Percentiles rank a stretch among this genome's conserved stretches.
Conservation (phyloP, 164 flowering plant species). For the Vitis amurensis region DNA sequence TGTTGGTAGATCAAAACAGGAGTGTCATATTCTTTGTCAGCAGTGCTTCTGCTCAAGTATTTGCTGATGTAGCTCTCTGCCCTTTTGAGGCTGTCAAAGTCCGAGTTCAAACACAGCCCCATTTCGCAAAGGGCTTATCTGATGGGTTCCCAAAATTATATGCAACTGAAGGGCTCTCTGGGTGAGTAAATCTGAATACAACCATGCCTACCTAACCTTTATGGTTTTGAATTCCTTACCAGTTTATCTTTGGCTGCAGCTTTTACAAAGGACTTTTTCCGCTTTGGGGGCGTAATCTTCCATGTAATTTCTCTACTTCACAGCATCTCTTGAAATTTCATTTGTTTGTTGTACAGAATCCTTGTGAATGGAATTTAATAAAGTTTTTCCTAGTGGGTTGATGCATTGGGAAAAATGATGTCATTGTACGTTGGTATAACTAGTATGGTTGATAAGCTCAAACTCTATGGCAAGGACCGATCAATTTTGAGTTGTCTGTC, state of each 20-base stretch:
- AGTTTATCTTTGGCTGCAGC: conserved; percentile 43
- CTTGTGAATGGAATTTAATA: too few relatives aligned
- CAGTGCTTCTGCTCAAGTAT: conserved; percentile 87
- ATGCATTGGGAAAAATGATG: too few relatives aligned
- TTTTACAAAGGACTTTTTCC: conserved; percentile 42
- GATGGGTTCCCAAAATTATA: conserved; percentile 91
- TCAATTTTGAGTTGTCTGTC: too few relatives aligned
- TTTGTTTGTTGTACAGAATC: not conserved
- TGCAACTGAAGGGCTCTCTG: conserved; percentile 63
- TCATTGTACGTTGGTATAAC: too few relatives aligned
- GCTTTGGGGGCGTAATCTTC: conserved; percentile 20
- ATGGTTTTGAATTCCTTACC: not conserved
- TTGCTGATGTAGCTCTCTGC: conserved; percentile 85
- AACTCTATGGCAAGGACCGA: too few relatives aligned
- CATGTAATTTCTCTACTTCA: conserved; percentile 17
- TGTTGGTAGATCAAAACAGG: conserved; percentile 44
- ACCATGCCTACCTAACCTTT: not conserved
- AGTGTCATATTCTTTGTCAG: conserved; percentile 71
- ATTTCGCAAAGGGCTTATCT: conserved; percentile 73
- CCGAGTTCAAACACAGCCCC: conserved; percentile 75
- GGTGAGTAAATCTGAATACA: conserved; percentile 39
- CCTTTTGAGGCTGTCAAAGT: conserved; percentile 95
- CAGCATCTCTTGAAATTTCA: not conserved
- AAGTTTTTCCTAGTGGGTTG: too few relatives aligned
- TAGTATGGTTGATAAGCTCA: too few relatives aligned